Evolutionary conservation across 2,329 filamentous ascomycete species (phyloP).

Genomic region (Thermothelomyces thermophilus): DNA sequence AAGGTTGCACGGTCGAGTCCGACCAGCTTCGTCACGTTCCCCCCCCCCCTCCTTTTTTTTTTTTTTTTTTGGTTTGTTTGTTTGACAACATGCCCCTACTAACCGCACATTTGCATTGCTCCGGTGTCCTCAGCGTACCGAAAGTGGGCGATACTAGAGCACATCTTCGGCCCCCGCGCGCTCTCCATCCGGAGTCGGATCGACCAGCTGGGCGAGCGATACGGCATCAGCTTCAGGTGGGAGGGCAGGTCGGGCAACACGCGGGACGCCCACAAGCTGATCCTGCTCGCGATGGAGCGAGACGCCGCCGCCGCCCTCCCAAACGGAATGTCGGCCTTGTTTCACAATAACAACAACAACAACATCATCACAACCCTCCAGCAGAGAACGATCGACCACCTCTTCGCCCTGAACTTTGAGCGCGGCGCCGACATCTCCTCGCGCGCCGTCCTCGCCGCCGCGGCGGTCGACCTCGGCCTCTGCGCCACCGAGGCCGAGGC

Average conservation of each 20-base stretch:
- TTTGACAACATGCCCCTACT: not conserved
- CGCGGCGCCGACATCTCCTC: constrained; percentile 37
- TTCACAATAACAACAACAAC: not conserved
- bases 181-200: constrained; percentile 30
- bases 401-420: constrained; percentile 39
- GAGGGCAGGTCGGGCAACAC: constrained; percentile 39
- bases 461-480: constrained; percentile 30
- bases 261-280: constrained; percentile 41
- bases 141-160: constrained; percentile 23
- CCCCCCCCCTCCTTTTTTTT: too few relatives aligned
- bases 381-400: constrained; percentile 3
- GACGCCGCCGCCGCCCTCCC: not conserved
- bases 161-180: constrained; percentile 26
- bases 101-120: not conserved
- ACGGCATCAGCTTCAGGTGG: constrained; percentile 37
- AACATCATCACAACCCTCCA: not conserved
- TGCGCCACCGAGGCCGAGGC: constrained; percentile 20
- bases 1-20: too few relatives aligned
- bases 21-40: too few relatives aligned
- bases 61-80: too few relatives aligned
- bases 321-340: not conserved
- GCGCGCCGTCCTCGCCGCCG: constrained; percentile 32
- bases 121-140: not conserved
- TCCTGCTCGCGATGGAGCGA: constrained; percentile 33
- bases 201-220: constrained; percentile 28